Evolutionary conservation across 2,329 filamentous ascomycete genomes (phyloP).

Genomic region (Xylaria sp.): DNA sequence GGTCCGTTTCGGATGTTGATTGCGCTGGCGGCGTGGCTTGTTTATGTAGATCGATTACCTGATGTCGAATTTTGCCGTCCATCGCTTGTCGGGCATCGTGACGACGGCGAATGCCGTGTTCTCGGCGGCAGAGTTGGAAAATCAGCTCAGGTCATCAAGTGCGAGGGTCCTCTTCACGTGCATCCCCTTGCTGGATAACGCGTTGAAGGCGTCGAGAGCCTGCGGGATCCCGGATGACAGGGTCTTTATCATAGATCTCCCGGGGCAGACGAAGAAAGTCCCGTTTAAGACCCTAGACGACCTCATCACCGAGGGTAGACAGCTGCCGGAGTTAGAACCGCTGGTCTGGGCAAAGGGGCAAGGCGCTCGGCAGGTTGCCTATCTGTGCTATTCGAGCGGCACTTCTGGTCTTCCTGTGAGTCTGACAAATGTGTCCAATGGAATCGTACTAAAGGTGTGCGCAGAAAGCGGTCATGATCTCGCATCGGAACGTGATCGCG

Average conservation of each 20-base stretch:
- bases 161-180: constrained; percentile 73
- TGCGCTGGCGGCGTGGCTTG: no score
- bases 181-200: constrained; percentile 61
- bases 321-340: constrained; percentile 51
- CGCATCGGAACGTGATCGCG: constrained; percentile 73
- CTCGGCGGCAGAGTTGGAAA: constrained; percentile 64
- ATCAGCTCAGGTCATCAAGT: constrained; percentile 67
- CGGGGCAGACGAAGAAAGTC: constrained; percentile 40
- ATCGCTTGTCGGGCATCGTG: constrained; percentile 67
- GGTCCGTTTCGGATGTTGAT: no score
- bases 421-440: constrained; percentile 2
- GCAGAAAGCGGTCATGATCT: constrained; percentile 78
- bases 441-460: background rate
- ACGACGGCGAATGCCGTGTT: constrained; percentile 74
- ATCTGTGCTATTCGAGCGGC: constrained; percentile 74
- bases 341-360: constrained; percentile 61
- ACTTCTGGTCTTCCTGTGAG: constrained; percentile 71
- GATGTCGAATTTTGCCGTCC: constrained; percentile 68
- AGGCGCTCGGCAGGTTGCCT: constrained; percentile 65
- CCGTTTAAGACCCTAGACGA: constrained; percentile 65
- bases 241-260: constrained; percentile 64
- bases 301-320: constrained; percentile 60
- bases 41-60: constrained; percentile 69
- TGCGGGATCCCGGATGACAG: constrained; percentile 62
- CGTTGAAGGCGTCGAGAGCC: constrained; percentile 63